These are phyloP conservation scores for Zasmidium angulare DNA, from an alignment of 2,329 filamentous ascomycete genomes.

Conservation along the genomic window DNA sequence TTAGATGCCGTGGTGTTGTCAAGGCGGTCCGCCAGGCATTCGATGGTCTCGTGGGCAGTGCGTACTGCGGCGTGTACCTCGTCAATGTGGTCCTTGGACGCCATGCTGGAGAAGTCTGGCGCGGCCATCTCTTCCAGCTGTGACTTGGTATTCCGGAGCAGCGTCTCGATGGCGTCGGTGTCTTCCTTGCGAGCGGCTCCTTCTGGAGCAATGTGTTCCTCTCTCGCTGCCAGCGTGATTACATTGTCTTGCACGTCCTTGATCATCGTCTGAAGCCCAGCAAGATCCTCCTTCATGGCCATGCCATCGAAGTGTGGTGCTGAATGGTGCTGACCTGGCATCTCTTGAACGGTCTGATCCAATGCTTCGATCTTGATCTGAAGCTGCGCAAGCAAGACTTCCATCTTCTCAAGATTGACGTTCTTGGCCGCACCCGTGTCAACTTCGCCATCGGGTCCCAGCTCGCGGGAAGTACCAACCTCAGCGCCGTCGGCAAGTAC, in stretches of 20 bases:
- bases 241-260: constrained; percentile 62
- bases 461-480: constrained; percentile 39
- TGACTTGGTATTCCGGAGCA: constrained; percentile 84
- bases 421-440: constrained; percentile 51
- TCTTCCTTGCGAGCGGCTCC: constrained; percentile 74
- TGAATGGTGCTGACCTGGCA: constrained; percentile 45
- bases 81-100: constrained; percentile 62
- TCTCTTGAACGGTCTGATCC: constrained; percentile 53
- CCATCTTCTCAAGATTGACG: constrained; percentile 81
- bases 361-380: constrained; percentile 81
- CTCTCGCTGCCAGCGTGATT: constrained; percentile 49
- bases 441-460: constrained; percentile 35
- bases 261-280: constrained; percentile 45
- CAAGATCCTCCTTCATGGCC: constrained; percentile 56
- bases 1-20: constrained; percentile 70
- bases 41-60: constrained; percentile 73
- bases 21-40: constrained; percentile 64
- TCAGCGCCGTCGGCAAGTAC: constrained; percentile 57
- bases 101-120: constrained; percentile 66
- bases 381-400: constrained; percentile 77
- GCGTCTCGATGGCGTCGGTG: constrained; percentile 84
- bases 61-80: constrained; percentile 66
- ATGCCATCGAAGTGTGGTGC: constrained; percentile 35
- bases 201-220: constrained; percentile 37
- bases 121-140: constrained; percentile 76